phyloP scores from a whole-genome alignment of 192 early-diverging fungal genomes.

The Gonapodya sp. region DNA sequence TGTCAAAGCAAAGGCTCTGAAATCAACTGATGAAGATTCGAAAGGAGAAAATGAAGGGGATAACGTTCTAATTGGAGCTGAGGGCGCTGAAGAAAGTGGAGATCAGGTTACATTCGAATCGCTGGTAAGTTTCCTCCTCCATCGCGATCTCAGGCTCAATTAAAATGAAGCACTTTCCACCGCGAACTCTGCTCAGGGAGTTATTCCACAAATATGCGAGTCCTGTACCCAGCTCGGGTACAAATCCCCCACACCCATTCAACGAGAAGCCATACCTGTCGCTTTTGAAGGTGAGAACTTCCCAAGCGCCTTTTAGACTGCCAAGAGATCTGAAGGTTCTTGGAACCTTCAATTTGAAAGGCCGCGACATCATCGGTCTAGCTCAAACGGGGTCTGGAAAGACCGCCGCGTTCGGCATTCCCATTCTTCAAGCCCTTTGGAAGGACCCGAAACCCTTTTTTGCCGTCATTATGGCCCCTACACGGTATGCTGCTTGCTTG shows the following conservation, averaged over 20 bases:
- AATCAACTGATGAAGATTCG: neutral
- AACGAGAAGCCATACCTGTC: conserved; percentile 80
- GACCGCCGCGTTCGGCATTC: conserved; percentile 76
- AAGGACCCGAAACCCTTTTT: conserved; percentile 81
- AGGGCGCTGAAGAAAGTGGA: neutral
- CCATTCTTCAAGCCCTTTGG: conserved; percentile 78
- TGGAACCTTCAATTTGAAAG: conserved; percentile 15
- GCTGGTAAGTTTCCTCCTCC: neutral
- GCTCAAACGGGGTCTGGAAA: conserved; percentile 94
- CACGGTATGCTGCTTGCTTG: conserved; percentile 42
- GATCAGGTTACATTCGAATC: neutral
- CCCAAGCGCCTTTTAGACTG: neutral
- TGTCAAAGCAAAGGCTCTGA: neutral
- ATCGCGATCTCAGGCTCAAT: no score
- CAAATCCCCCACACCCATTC: conserved; percentile 86
- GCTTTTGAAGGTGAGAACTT: conserved; percentile 77
- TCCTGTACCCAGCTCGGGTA: conserved; percentile 82
- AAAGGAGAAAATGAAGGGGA: neutral
- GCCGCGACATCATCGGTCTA: conserved; percentile 92
- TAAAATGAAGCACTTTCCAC: no score
- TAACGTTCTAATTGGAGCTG: neutral
- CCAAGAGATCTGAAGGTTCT: neutral
- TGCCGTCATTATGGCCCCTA: conserved; percentile 94
- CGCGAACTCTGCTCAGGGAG: no score
- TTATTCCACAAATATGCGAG: conserved; percentile 80